Conservation (phyloP, 495 filamentous ascomycete genomes). For the Podospora anserina region DNA sequence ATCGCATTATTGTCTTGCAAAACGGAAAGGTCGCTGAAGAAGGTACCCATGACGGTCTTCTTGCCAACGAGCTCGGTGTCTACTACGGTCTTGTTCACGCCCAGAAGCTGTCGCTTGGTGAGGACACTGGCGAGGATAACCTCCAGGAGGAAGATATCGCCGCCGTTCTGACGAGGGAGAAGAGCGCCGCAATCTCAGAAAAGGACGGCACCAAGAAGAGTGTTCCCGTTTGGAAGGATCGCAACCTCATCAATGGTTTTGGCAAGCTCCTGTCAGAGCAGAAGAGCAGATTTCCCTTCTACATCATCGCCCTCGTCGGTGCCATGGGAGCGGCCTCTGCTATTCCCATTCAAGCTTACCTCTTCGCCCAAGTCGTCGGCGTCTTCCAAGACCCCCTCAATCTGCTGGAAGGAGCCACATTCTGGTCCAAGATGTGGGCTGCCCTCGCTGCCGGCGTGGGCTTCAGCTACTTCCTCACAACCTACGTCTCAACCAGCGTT, state of each 20-base stretch:
- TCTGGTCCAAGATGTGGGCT: constrained; percentile 52
- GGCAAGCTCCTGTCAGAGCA: constrained; percentile 49
- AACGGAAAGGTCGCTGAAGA: constrained; percentile 57
- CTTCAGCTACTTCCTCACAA: constrained; percentile 39
- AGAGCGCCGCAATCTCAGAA: constrained; percentile 43
- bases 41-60: constrained; percentile 65
- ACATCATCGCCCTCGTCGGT: constrained; percentile 35
- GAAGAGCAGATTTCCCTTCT: constrained; percentile 37
- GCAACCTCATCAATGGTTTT: constrained; percentile 43
- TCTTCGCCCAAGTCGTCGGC: constrained; percentile 44
- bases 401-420: constrained; percentile 34
- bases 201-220: constrained; percentile 21
- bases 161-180: constrained; percentile 43
- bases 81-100: constrained; percentile 53
- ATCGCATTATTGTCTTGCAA: constrained; percentile 68
- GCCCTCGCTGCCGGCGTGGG: constrained; percentile 42
- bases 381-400: constrained; percentile 34
- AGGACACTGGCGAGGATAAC: constrained; percentile 25
- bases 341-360: constrained; percentile 42
- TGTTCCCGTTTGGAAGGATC: constrained; percentile 32
- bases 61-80: constrained; percentile 51
- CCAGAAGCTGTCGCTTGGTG: constrained; percentile 46
- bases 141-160: constrained; percentile 42
- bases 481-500: constrained; percentile 33
- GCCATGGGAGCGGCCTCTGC: constrained; percentile 40